Base-by-base conservation (phyloP, 2,329 filamentous ascomycete genomes). In the Ustulina deusta region DNA sequence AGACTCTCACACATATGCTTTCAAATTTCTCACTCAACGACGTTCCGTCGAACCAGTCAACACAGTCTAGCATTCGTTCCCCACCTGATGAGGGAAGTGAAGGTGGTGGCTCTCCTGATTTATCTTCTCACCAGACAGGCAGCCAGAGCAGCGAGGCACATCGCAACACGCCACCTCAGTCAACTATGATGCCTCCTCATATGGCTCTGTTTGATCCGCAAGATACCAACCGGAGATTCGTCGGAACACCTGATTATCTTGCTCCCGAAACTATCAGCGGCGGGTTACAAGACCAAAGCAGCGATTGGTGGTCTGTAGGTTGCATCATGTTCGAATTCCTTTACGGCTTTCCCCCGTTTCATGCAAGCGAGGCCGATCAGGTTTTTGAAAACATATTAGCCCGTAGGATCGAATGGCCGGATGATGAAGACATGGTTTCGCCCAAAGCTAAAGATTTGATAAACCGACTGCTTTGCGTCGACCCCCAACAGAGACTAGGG, bases 291-390 rank as follows among this genome's bases (percentile, higher is more conserved):
- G 96, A 99, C 76, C 95, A 98, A 79, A 96, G 95, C 73, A 98
- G 96, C 77, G 96, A 99, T 89, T 99, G 96, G 96, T 99, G 96
- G 96, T 98, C 96, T 25, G 86, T 99, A n/a, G 96, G 96, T 0
- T 99, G 97, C 79, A 98, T 99, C 74, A 83, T 98, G 80, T 99
- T 97, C 75, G 96, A 99, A 76, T 97, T 97, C 72, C 83, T 99
- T 2, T 98, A 93, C 76, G 96, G 96, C 0, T 91, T 93, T 65
- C 96, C 96, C 0, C 96, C 96, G 0, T 99, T 99, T 79, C 94
- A 98, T 78, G 96, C 93, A 0, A 84, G 86, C 22, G 94, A 94
- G 55, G 93, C 96, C 0, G 96, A 99, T 74, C 87, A 96, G 74
- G 96, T 99, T 1, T 99, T 99, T 76, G 93, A 97, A 74, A 99